Conservation (phyloP, 495 filamentous ascomycete genomes). For the Cairneyella variabilis region DNA sequence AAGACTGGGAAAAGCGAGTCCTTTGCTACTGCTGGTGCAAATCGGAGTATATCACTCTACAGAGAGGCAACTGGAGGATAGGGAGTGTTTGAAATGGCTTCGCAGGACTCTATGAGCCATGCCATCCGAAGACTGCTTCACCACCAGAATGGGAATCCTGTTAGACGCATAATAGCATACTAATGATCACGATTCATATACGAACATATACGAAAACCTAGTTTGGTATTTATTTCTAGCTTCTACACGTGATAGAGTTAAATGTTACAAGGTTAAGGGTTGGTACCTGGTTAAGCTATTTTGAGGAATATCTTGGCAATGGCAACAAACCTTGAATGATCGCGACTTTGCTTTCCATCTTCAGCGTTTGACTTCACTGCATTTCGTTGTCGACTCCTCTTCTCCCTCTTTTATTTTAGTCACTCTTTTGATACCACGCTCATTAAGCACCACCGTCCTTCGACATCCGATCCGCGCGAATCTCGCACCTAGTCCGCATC, state of each 20-base stretch:
- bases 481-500: background rate
- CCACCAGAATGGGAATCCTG: too few relatives aligned
- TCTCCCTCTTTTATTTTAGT: constrained; percentile 9
- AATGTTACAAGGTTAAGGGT: background rate
- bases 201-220: too few relatives aligned
- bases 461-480: background rate
- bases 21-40: constrained; percentile 83
- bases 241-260: too few relatives aligned
- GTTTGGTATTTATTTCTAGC: too few relatives aligned
- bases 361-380: constrained; percentile 5
- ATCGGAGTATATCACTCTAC: constrained; percentile 79
- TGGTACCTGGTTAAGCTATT: constrained; percentile 11
- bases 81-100: background rate
- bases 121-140: constrained; percentile 4
- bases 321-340: too few relatives aligned
- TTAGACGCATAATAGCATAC: too few relatives aligned
- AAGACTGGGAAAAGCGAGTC: constrained; percentile 73
- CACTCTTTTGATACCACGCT: constrained; percentile 22
- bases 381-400: constrained; percentile 5
- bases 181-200: too few relatives aligned
- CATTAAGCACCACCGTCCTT: constrained; percentile 15
- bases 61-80: constrained; percentile 80
- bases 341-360: background rate
- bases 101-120: background rate
- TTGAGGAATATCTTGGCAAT: background rate